phyloP scores from a whole-genome alignment of 441 rosid genomes.

The Breynia disticha region DNA sequence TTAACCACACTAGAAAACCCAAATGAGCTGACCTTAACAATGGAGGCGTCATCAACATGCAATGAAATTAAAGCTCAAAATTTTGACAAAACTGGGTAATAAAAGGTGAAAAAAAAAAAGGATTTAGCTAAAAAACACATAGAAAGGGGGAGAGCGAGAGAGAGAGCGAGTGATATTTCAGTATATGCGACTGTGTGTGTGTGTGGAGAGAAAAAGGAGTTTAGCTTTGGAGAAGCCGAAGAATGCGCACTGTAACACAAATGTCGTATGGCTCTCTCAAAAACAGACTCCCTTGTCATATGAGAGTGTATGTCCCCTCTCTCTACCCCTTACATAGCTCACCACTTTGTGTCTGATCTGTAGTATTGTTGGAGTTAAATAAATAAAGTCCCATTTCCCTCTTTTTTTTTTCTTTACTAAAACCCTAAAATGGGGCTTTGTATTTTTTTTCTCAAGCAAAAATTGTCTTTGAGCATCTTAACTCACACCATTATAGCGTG shows the following conservation, averaged over 20 bases:
- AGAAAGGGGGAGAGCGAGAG: conserved; percentile 11
- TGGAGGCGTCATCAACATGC: conserved; percentile 36
- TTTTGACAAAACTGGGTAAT: conserved; percentile 9
- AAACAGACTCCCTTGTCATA: neutral
- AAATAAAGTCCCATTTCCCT: no score
- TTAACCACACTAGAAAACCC: conserved; percentile 2
- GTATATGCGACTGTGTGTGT: no score
- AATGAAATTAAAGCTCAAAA: conserved; percentile 13
- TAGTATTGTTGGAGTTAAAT: no score
- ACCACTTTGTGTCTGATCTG: no score
- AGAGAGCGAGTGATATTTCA: no score
- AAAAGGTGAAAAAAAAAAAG: conserved; percentile 3
- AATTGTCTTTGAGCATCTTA: no score
- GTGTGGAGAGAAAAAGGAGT: no score
- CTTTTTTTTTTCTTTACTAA: no score
- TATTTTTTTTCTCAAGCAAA: no score
- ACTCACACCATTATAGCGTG: no score
- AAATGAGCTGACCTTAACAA: conserved; percentile 23
- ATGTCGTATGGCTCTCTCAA: conserved; percentile 21
- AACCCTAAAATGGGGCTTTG: no score
- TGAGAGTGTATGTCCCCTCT: conserved; percentile 1
- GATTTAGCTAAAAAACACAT: conserved; percentile 12
- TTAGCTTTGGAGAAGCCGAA: conserved; percentile 30
- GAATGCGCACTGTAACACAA: conserved; percentile 23
- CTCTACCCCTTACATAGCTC: conserved; percentile 1